Evolutionary conservation across 345 rosid species (phyloP), one percentile per base, ranked within the genome.

Genomic region (Gossypium longicalyx): DNA sequence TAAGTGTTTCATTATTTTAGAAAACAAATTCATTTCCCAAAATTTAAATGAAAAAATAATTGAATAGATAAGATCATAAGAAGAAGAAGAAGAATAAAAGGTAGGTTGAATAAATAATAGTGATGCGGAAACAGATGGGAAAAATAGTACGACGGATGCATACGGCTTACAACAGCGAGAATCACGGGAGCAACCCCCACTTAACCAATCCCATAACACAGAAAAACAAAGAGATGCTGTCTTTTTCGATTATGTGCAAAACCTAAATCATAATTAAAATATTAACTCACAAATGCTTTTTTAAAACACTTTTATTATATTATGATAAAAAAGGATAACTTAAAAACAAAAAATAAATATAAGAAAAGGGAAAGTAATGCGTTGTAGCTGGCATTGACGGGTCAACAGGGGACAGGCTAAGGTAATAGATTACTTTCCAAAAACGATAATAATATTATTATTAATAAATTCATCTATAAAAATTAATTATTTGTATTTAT

Each of bases 311-410:
- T 59, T 57, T 41, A 22, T 71, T 47, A 48, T 60, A 9, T 10
- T 11, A 0, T 12, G 23, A 22, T 54, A 57, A 20, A 11, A 57
- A 57, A 22, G 38, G 38, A 29, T 3, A 29, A 29, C 38, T 20
- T 56, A 57, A 2, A 22, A 11, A 20, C 25, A 54, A 67, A 62
- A 49, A n/a, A 27, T 2, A 53, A 29, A 45, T 16, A 13, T 4
- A 17, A 16, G 52, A 2, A 52, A 7, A 51, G 16, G 2, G 22
- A 4, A 19, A 3, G 60, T 60, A 53, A 76, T 83, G 88, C 88
- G 77, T 22, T 71, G 53, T 81, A 81, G 88, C 86, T 85, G 88
- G 83, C 86, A 62, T 67, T 61, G 78, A 63, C 75, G 80, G 83
- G 74, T 74, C 73, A 34, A 77, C 77, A 70, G 81, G 76, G 60